Conservation (phyloP, 179 eudicot species). For the Amaranthus tricolor region DNA sequence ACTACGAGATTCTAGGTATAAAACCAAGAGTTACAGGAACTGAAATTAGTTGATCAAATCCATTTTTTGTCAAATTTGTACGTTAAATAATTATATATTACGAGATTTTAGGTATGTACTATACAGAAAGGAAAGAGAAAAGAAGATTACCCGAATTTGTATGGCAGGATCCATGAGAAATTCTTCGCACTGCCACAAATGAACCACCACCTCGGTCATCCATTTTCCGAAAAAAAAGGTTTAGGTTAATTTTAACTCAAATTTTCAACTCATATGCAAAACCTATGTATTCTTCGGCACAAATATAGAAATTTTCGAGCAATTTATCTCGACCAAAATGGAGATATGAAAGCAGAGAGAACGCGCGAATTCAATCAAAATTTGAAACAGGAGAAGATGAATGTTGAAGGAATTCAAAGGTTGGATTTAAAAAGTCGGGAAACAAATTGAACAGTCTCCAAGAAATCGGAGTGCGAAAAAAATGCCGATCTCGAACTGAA, state of each 20-base stretch:
- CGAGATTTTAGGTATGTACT: neutral
- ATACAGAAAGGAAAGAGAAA: slow-evolving; percentile 16
- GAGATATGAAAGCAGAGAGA: slow-evolving; percentile 15
- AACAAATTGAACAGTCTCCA: slow-evolving; percentile 8
- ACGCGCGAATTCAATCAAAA: neutral
- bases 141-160: slow-evolving; percentile 44
- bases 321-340: neutral
- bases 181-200: slow-evolving; percentile 52
- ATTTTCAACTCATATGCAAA: slow-evolving; percentile 18
- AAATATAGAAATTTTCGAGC: neutral
- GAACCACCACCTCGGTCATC: slow-evolving; percentile 51
- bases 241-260: slow-evolving; percentile 9
- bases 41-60: neutral
- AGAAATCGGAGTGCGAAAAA: slow-evolving; percentile 25
- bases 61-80: no score
- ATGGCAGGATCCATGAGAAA: slow-evolving; percentile 46
- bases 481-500: slow-evolving; percentile 31
- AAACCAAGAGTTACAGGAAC: neutral
- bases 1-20: neutral
- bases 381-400: slow-evolving; percentile 2
- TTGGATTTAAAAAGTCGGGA: slow-evolving; percentile 1
- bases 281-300: neutral
- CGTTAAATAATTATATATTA: no score
- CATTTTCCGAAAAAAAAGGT: slow-evolving; percentile 22
- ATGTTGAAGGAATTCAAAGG: slow-evolving; percentile 12